These are phyloP conservation scores for Hortiboletus flavorubellus DNA, from an alignment of 768 basidiomycete species.

Conservation along the genomic window DNA sequence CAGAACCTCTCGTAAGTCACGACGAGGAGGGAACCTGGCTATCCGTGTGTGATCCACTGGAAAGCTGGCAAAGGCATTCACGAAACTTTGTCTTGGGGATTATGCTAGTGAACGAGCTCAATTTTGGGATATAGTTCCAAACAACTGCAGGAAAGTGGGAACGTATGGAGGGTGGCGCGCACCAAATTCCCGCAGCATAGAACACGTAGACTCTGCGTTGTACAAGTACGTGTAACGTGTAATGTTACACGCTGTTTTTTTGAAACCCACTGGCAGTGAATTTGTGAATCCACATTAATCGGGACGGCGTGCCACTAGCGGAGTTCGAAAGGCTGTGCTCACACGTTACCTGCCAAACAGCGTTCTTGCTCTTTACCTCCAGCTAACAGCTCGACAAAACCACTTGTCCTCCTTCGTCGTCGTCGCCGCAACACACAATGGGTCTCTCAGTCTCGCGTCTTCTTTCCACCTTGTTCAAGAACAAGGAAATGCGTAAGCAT, in stretches of 20 bases:
- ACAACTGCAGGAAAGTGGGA: not conserved
- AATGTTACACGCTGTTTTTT: not conserved
- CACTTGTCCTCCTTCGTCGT: slow-evolving; percentile 25
- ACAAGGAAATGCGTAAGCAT: slow-evolving; percentile 98
- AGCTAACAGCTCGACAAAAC: slow-evolving; percentile 26
- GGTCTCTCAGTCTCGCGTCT: slow-evolving; percentile 75
- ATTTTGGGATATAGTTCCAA: not conserved
- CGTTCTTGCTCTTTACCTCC: slow-evolving; percentile 34
- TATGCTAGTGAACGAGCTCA: not conserved
- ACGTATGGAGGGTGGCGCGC: not conserved
- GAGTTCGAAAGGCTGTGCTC: slow-evolving; percentile 34
- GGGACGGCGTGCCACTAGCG: slow-evolving; percentile 22
- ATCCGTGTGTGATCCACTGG: not conserved
- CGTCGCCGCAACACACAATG: slow-evolving; percentile 49
- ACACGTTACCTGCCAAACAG: slow-evolving; percentile 30
- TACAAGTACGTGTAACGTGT: slow-evolving; percentile 8
- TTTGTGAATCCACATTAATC: too few relatives aligned
- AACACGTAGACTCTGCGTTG: slow-evolving; percentile 18
- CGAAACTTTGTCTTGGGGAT: not conserved
- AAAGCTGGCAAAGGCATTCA: not conserved
- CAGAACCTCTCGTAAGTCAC: not conserved
- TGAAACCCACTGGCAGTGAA: not conserved
- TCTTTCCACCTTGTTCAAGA: slow-evolving; percentile 87
- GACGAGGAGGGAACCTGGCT: not conserved
- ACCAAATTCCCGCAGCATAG: slow-evolving; percentile 4